Base-by-base conservation (phyloP, 192 early-diverging fungal genomes). In the Geranomyces michiganensis region DNA sequence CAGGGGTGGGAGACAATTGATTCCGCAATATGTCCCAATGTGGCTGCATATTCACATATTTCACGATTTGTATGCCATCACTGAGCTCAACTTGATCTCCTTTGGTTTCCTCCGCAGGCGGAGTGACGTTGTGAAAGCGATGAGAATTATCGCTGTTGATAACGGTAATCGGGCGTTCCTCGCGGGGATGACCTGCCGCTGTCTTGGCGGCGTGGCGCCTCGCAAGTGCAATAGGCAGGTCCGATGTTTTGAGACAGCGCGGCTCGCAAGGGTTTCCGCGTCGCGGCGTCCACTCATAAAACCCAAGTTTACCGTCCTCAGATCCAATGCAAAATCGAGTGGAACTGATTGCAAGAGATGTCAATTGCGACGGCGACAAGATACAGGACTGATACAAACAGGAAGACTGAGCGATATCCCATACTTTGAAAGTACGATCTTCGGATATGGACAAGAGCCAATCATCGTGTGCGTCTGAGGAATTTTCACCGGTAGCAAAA, bases 381-480 rank as follows among this genome's bases (percentile, higher is more conserved):
- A 81, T 78, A 15, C 59, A 6, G 1, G 79, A 81, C 24, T 72
- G 70, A 59, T 78, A 81, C 13, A 81, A 48, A 45, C 79, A 81
- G 3, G 19, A 41, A 1, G 33, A 6, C 0, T 31, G 33, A 21
- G 44, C 56, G 8, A 78, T 32, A 56, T 81, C 74, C 79, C 79
- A 81, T 5, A 81, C 73, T 76, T 81, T 81, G 66, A 71, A 81
- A 24, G 79, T 70, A 14, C 79, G 55, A 63, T 81, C 79, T 30
- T 81, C 76, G 15, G 79, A 69, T 6, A 74, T 59, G 19, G 79
- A 75, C 22, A 77, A 8, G 22, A 77, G 66, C 58, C 68, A 71
- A 44, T 46, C 62, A 19, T 69, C n/a, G 22, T 32, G 3, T 26
- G 58, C 36, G 49, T 58, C 44, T 27, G 68, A 22, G 4, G 6